Conservation (phyloP, 225 moss, liverwort and hornwort genomes). For the Pseudisothecium myosuroides region DNA sequence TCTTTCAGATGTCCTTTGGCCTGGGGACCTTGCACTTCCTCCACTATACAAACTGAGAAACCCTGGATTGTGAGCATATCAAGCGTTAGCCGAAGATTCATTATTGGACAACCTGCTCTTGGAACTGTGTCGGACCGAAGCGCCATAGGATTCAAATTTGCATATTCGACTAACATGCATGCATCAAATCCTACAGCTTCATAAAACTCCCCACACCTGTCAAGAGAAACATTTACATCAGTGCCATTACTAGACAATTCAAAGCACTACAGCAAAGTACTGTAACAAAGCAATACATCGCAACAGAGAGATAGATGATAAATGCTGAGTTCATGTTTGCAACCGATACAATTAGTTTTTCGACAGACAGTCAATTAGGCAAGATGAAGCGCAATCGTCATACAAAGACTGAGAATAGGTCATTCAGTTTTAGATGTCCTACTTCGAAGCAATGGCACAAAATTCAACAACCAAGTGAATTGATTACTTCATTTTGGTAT, state of each 20-base stretch:
- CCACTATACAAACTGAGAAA: conserved; percentile 95
- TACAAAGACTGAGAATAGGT: not conserved
- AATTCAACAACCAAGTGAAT: not conserved
- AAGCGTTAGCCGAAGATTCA: conserved; percentile 84
- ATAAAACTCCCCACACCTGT: conserved; percentile 86
- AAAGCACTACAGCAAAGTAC: not conserved
- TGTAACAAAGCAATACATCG: not conserved
- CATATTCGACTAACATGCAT: conserved; percentile 82
- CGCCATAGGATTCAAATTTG: conserved; percentile 90
- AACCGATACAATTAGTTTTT: not conserved
- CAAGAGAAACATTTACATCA: not conserved
- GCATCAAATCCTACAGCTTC: conserved; percentile 89
- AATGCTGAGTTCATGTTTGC: not conserved
- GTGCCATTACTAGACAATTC: not conserved
- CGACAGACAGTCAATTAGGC: not conserved
- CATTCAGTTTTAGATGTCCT: not conserved
- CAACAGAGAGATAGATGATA: not conserved
- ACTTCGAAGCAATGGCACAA: not conserved
- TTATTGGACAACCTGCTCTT: conserved; percentile 87
- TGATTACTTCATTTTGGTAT: not conserved
- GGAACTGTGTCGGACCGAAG: conserved; percentile 54
- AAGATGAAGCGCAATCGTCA: not conserved
- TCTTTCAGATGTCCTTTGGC: conserved; percentile 68
- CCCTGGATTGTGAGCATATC: conserved; percentile 72
- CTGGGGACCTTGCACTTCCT: conserved; percentile 90